Conservation (phyloP, 257 asterid genomes). For the Ilex aquifolium region DNA sequence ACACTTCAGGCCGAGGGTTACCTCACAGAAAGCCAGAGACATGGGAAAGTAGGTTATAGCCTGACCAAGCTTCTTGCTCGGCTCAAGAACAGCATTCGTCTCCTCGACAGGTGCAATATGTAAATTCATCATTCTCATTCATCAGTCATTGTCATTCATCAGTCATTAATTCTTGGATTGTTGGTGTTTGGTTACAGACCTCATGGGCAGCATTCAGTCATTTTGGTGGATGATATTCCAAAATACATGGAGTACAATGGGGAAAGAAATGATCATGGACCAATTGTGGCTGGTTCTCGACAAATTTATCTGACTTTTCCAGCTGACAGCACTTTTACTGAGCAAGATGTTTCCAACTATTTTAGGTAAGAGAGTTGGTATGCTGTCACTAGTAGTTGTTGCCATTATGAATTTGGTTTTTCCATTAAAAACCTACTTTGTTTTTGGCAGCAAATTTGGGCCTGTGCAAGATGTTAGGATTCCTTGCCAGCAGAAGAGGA, state of each 20-base stretch:
- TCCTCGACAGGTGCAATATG: neutral
- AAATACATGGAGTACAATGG: neutral
- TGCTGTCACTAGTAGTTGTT: too few relatives aligned
- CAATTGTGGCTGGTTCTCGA: neutral
- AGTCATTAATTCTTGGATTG: neutral
- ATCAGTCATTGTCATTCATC: neutral
- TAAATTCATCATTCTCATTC: neutral
- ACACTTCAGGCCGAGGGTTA: slow-evolving; percentile 2
- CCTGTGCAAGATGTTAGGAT: slow-evolving; percentile 4
- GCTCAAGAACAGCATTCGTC: neutral
- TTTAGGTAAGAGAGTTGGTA: neutral
- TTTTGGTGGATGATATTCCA: neutral
- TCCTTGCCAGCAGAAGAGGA: slow-evolving; percentile 1
- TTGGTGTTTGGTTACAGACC: neutral
- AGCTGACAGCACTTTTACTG: neutral
- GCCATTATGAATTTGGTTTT: too few relatives aligned
- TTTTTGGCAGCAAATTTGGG: slow-evolving; percentile 1
- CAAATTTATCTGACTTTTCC: slow-evolving; percentile 1
- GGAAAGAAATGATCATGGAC: neutral
- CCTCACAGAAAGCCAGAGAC: neutral
- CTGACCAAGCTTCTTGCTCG: neutral
- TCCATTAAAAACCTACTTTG: neutral
- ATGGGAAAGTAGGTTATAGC: neutral
- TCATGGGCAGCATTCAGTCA: slow-evolving; percentile 4
- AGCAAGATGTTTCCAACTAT: neutral